Conservation (phyloP, 306 rosid species). For the Vachellia pachyceras region DNA sequence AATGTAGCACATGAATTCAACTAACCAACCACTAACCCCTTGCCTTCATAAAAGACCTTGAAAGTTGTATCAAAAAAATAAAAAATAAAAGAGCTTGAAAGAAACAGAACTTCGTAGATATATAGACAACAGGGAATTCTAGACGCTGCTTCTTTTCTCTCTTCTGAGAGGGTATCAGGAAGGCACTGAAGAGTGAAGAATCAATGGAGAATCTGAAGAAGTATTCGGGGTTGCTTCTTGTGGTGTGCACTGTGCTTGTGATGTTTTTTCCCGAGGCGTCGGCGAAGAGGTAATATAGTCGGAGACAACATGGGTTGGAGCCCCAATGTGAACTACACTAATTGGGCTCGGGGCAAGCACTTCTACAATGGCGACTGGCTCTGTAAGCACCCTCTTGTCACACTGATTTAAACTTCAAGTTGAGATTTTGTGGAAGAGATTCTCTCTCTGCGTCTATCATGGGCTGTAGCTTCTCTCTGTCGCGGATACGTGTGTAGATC, state of each 20-base stretch:
- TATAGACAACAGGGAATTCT: slow-evolving; percentile 40
- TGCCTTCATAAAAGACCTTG: slow-evolving; percentile 32
- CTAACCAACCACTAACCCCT: slow-evolving; percentile 3
- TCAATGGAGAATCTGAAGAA: slow-evolving; percentile 55
- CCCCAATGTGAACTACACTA: slow-evolving; percentile 72
- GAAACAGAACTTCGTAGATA: slow-evolving; percentile 30
- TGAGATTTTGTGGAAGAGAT: not conserved
- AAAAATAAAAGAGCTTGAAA: slow-evolving; percentile 29
- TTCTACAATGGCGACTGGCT: slow-evolving; percentile 97
- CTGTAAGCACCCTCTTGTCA: slow-evolving; percentile 51
- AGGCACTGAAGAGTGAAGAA: slow-evolving; percentile 9
- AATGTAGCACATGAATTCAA: not conserved
- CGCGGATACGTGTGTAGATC: slow-evolving; percentile 42
- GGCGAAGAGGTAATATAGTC: slow-evolving; percentile 59
- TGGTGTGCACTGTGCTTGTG: slow-evolving; percentile 38
- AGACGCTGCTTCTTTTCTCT: slow-evolving; percentile 10
- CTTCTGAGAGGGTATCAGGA: slow-evolving; percentile 5
- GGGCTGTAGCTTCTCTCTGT: not conserved
- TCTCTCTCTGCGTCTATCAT: not conserved
- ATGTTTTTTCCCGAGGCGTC: slow-evolving; percentile 65
- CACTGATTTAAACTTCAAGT: not conserved
- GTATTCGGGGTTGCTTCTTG: slow-evolving; percentile 39
- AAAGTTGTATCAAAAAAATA: no score
- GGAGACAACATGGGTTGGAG: slow-evolving; percentile 79
- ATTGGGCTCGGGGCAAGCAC: slow-evolving; percentile 72